Conservation (phyloP, 2,329 filamentous ascomycete species). For the Talaromyces amestolkiae region DNA sequence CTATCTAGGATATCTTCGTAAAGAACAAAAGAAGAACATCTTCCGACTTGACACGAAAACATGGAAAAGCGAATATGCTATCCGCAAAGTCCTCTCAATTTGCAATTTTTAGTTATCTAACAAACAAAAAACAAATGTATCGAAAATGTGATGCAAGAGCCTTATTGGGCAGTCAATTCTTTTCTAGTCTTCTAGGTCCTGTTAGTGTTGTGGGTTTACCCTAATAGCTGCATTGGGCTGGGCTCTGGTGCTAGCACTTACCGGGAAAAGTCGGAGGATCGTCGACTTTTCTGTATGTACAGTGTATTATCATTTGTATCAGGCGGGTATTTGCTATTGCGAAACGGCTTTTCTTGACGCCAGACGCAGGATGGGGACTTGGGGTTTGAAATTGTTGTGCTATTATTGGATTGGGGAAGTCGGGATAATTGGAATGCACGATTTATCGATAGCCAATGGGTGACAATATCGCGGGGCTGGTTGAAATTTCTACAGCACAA, state of each 20-base stretch:
- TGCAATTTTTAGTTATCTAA: neutral
- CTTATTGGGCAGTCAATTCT: neutral
- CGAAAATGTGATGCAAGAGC: neutral
- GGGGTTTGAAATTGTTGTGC: neutral
- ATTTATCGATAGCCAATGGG: neutral
- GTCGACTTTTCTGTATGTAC: neutral
- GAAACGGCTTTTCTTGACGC: neutral
- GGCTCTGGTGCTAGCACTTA: neutral
- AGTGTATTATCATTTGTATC: neutral
- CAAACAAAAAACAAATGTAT: neutral
- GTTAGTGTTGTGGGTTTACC: conserved; percentile 8
- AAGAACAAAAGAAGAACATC: neutral
- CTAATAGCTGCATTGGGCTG: conserved; percentile 6
- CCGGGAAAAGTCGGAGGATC: conserved; percentile 13
- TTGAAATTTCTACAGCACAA: conserved; percentile 6
- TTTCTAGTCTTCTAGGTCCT: neutral
- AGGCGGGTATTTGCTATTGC: neutral
- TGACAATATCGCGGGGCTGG: neutral
- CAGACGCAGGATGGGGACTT: neutral
- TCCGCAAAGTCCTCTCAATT: neutral
- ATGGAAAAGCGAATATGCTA: neutral
- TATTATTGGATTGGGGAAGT: neutral
- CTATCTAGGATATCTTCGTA: neutral
- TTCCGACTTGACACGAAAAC: conserved; percentile 8
- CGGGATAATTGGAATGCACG: neutral